Conservation (phyloP, 345 rosid genomes). For the Noccaea bulbosa region DNA sequence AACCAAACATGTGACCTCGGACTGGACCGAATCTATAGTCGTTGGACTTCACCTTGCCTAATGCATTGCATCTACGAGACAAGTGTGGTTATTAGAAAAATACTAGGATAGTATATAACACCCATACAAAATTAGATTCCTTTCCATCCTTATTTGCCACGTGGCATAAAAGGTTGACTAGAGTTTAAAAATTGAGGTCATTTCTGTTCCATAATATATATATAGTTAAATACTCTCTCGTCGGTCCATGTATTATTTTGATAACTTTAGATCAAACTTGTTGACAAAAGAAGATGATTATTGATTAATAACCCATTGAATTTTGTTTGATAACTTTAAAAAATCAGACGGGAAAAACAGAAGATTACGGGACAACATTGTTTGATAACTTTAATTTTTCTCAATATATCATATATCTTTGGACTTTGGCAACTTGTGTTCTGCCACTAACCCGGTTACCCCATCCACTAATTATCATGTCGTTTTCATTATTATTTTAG, state of each 20-base stretch:
- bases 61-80: constrained; percentile 29
- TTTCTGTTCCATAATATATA: constrained; percentile 5
- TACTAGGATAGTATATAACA: background rate
- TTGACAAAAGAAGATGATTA: background rate
- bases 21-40: constrained; percentile 16
- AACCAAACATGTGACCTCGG: constrained; percentile 23
- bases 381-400: background rate
- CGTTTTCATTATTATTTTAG: constrained; percentile 29
- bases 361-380: constrained; percentile 28
- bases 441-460: constrained; percentile 35
- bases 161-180: constrained; percentile 4
- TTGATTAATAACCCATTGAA: background rate
- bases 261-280: no score
- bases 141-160: constrained; percentile 11
- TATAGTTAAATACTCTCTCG: background rate
- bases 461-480: constrained; percentile 45
- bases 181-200: background rate
- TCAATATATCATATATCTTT: no score
- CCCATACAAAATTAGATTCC: constrained; percentile 25
- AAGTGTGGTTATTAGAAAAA: constrained; percentile 3
- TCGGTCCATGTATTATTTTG: constrained; percentile 10
- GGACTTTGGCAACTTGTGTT: constrained; percentile 11
- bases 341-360: constrained; percentile 7
- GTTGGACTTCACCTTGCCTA: constrained; percentile 17
- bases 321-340: background rate